A percentile compares a stretch with the other conserved stretches of the same genome.
Evolutionary conservation across 306 rosid genomes (phyloP).

Genomic region (Cercis canadensis): DNA sequence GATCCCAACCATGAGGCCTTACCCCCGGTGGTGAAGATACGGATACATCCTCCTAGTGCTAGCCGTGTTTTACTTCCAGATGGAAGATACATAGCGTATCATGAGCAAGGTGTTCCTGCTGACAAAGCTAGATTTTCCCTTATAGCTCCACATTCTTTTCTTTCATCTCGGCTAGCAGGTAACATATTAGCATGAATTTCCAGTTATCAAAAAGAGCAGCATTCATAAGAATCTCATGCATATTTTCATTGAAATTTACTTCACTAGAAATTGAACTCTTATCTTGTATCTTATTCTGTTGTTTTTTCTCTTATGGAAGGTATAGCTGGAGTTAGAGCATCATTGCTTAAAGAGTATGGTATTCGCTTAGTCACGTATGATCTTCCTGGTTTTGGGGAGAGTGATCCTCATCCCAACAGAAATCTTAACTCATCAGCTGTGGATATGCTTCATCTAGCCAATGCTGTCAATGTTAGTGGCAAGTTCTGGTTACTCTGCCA

Average conservation of each 20-base stretch:
- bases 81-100: constrained; percentile 87
- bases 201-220: not conserved
- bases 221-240: constrained; percentile 3
- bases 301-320: constrained; percentile 46
- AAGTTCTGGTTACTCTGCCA: constrained; percentile 93
- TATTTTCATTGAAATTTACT: constrained; percentile 21
- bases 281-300: constrained; percentile 10
- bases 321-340: constrained; percentile 74
- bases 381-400: constrained; percentile 99
- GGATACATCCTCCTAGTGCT: constrained; percentile 82
- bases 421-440: constrained; percentile 83
- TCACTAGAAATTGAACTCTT: not conserved
- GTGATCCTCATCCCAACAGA: constrained; percentile 87
- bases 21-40: constrained; percentile 55
- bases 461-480: constrained; percentile 67
- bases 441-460: constrained; percentile 75
- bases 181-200: not conserved
- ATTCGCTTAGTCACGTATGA: constrained; percentile 82
- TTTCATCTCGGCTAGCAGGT: constrained; percentile 95
- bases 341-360: constrained; percentile 87
- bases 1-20: constrained; percentile 52
- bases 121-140: constrained; percentile 74
- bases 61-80: constrained; percentile 82
- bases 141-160: constrained; percentile 87
- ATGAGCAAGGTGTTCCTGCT: constrained; percentile 75